Base-by-base conservation (phyloP, 441 rosid species). In the Eutrema salsugineum region DNA sequence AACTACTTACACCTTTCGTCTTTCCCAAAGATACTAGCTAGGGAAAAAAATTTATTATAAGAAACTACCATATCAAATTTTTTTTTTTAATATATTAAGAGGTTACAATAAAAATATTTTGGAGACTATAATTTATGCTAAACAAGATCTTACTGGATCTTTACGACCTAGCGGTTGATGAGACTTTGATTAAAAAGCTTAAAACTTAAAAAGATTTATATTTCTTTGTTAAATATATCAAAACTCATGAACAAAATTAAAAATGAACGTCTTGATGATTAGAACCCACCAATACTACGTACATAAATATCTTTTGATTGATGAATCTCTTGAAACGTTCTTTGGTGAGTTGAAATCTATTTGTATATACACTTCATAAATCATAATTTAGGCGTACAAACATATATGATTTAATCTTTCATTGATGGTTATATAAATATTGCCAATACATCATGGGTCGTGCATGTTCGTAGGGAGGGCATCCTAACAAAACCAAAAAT, bases 401-500 rank as follows among this genome's bases (percentile, higher is more conserved):
- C 65, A 22, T 14, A 36, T 57, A 6, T 24, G 9, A 59, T 22
- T 40, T 40, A 59, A 9, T 59, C 6, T 12, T 59, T 39, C 16
- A n/a, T 59, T 59, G 48, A 24, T 6, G 38, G 17, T 22, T 39
- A 58, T 59, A 8, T 48, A 39, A 14, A 44, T 44, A 8, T 58
- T 39, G 46, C 30, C 30, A 19, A 57, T 27, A 36, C 24, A 36
- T 57, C 24, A 36, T 57, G 27, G 19, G 24, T 11, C 9, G 42
- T 33, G 63, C 63, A 58, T 58, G 47, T 38, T 59, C 64, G 8
- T 59, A 59, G 64, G 48, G 19, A 28, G 39, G 28, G 64, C 47
- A 14, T 8, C 64, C 48, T 39, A 39, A 39, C 19, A 39, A 59
- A 39, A 38, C 47, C n/a, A n/a, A 7, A 58, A 30, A 59, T 7